phyloP scores from a whole-genome alignment of 1,284 basidiomycete genomes.

The Stereum hirsutum region DNA sequence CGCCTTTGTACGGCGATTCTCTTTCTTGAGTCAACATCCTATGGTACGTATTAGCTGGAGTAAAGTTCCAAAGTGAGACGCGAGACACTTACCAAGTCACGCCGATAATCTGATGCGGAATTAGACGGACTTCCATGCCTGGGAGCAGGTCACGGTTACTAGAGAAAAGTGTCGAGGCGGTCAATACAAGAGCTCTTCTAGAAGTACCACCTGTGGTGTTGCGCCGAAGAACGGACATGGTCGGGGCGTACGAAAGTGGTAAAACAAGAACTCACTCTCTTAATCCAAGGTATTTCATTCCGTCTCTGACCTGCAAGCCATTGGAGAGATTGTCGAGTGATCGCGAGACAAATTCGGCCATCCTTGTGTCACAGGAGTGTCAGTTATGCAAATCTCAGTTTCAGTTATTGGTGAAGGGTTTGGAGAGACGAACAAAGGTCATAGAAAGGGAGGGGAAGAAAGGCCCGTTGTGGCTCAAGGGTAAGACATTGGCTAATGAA shows the following conservation, averaged over 20 bases:
- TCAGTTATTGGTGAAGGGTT: neutral
- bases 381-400: neutral
- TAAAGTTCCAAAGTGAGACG: constrained; percentile 9
- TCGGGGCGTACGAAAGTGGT: too few species aligned
- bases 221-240: constrained; percentile 11
- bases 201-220: neutral
- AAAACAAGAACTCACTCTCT: too few species aligned
- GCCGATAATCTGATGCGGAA: constrained; percentile 67
- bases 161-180: neutral
- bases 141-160: constrained; percentile 46
- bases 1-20: constrained; percentile 40
- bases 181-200: constrained; percentile 4
- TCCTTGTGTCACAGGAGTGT: constrained; percentile 19
- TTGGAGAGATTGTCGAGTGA: constrained; percentile 47
- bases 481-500: too few species aligned
- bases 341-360: constrained; percentile 50
- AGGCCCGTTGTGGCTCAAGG: too few species aligned
- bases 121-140: constrained; percentile 54
- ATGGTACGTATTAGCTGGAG: neutral
- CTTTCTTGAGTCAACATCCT: constrained; percentile 56
- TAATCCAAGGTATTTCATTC: constrained; percentile 41
- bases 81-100: constrained; percentile 45
- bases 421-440: neutral
- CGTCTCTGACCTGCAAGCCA: constrained; percentile 38
- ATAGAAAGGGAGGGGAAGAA: neutral